Evolutionary conservation across 2,329 filamentous ascomycete species (phyloP), one percentile per base, ranked within the genome.

Genomic region (Ceratocystis alfenasii): DNA sequence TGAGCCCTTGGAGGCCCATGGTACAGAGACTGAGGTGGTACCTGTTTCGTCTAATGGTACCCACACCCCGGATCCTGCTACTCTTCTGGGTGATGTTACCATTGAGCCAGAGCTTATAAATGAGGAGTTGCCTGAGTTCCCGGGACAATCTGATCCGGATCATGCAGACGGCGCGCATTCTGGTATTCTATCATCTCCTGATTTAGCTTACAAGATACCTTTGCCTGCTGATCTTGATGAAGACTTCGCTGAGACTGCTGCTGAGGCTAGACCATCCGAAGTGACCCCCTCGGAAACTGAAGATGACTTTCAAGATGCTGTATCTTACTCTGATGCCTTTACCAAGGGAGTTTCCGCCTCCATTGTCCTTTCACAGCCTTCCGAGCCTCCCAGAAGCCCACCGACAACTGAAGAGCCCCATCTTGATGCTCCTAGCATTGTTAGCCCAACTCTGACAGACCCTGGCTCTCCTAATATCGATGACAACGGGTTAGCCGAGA

Each of bases 201-300:
- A 65, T n/a, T 15, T 36, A 8, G 55, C 55, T 36, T 59, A 41
- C 17, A 30, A 28, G 28, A 20, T 48, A 20, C 61, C 25, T 17
- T 63, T 50, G 20, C 61, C 46, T 28, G 62, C 0, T 57, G 68
- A 6, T 64, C 65, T 41, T 4, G 41, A 48, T 20, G 41, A 45
- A 4, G 44, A 50, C 15, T 28, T 50, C 3, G 2, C 10, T 25
- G 20, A 50, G 41, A 8, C 41, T 63, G 12, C 15, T 44, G 17
- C 2, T n/a, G 60, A 45, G 44, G 5, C 30, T 30, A 12, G 17
- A 20, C 10, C 17, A 41, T 28, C 44, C 2, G 22, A 63, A 25
- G 41, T 50, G 2, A 45, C 25, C 1, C 61, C 20, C 20, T 50
- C 41, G 10, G 41, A 33, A 12, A 48, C 44, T 30, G 44, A 50